These are phyloP conservation scores for Sporothrix curviconia DNA, from an alignment of 2,329 filamentous ascomycete genomes.

Conservation along the genomic window DNA sequence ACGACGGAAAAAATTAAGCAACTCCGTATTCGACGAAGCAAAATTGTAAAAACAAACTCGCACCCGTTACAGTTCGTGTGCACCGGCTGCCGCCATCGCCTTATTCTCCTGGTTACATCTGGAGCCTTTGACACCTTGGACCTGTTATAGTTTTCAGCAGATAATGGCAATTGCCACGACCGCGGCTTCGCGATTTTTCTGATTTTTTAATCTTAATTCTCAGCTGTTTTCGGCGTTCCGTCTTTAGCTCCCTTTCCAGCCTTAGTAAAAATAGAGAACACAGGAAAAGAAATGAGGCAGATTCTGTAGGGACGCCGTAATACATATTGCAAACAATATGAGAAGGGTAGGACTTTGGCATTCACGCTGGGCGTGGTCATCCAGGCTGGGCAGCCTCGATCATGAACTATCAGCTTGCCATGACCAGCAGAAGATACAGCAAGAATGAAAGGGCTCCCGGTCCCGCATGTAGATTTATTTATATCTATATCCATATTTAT, in stretches of 20 bases:
- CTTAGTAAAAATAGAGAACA: not conserved
- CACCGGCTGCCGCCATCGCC: not conserved
- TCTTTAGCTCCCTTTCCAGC: too few species aligned
- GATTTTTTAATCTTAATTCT: too few species aligned
- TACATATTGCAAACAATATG: too few species aligned
- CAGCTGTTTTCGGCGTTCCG: too few species aligned
- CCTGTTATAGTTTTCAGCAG: not conserved
- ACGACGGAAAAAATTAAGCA: not conserved
- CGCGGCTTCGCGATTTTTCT: too few species aligned
- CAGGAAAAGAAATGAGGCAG: too few species aligned
- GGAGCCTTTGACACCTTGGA: not conserved
- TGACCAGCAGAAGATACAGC: constrained; percentile 4
- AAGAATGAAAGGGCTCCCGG: not conserved
- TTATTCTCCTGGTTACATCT: not conserved
- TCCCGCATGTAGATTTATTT: too few species aligned
- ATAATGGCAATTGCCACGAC: too few species aligned
- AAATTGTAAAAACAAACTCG: not conserved
- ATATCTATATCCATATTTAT: not conserved
- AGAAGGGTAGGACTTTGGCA: not conserved
- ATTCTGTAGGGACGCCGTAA: too few species aligned
- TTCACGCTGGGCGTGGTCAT: not conserved
- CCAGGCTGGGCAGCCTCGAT: not conserved
- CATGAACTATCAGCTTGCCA: constrained; percentile 4
- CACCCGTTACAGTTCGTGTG: not conserved
- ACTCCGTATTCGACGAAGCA: not conserved